Evolutionary conservation across 169 alveolate genomes (phyloP).

Genomic region (Cryptosporidium muris): DNA sequence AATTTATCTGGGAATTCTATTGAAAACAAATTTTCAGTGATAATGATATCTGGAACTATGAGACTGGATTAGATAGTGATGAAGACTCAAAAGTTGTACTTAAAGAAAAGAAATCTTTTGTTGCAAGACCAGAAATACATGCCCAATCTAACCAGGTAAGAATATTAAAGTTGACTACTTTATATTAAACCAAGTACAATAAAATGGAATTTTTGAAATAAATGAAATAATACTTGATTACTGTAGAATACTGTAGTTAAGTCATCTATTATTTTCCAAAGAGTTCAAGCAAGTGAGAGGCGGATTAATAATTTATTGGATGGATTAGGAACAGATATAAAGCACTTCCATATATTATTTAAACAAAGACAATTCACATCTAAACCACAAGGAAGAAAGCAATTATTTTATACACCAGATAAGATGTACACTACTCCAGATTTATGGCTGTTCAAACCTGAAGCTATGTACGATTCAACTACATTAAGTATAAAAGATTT

Average conservation of each 20-base stretch:
- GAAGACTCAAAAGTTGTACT: too few relatives aligned
- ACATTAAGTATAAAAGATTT: slow-evolving; percentile 55
- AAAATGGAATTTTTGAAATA: neutral
- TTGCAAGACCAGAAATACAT: too few relatives aligned
- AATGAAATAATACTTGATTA: neutral
- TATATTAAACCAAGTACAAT: too few relatives aligned
- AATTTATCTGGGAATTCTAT: too few relatives aligned
- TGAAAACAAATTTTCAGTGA: too few relatives aligned
- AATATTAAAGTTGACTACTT: too few relatives aligned
- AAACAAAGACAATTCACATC: slow-evolving; percentile 67
- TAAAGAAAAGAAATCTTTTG: too few relatives aligned
- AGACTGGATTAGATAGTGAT: neutral
- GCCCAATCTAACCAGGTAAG: too few relatives aligned
- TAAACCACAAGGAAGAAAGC: slow-evolving; percentile 69
- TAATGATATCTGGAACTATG: neutral
- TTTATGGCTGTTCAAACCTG: slow-evolving; percentile 62
- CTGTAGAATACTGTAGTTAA: slow-evolving; percentile 35
- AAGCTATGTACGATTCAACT: slow-evolving; percentile 35
- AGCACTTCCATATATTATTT: slow-evolving; percentile 54
- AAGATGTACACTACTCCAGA: slow-evolving; percentile 55
- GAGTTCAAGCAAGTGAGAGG: slow-evolving; percentile 58
- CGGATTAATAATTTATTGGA: slow-evolving; percentile 41
- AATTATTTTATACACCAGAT: slow-evolving; percentile 57
- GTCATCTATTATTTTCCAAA: slow-evolving; percentile 34
- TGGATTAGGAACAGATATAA: slow-evolving; percentile 32